Percentiles rank a stretch among this genome's conserved stretches.
Evolutionary conservation across 2,329 filamentous ascomycete species (phyloP).

Genomic region (Trichoderma harzianum): DNA sequence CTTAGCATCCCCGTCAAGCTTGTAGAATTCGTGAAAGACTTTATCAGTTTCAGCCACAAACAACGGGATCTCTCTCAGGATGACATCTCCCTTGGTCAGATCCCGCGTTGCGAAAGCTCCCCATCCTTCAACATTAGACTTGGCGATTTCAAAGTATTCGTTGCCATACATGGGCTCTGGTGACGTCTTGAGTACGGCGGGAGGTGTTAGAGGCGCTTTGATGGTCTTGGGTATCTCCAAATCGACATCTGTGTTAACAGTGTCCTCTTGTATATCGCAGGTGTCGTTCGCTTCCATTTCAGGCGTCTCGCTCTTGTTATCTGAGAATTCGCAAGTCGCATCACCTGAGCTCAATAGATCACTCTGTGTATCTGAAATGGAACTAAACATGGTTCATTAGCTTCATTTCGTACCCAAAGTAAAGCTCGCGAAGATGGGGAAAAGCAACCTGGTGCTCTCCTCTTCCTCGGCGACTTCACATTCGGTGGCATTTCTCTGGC

Average conservation of each 20-base stretch:
- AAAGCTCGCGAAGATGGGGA: background rate
- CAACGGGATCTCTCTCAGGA: constrained; percentile 46
- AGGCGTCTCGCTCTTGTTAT: background rate
- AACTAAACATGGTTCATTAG: background rate
- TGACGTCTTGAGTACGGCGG: background rate
- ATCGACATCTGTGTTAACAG: background rate
- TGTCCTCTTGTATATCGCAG: background rate
- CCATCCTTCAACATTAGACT: constrained; percentile 42
- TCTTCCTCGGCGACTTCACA: background rate
- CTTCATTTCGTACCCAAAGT: background rate
- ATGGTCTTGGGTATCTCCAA: background rate
- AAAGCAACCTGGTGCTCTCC: background rate
- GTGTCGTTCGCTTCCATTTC: background rate
- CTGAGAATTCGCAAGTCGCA: background rate
- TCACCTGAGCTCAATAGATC: background rate
- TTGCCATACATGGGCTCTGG: constrained; percentile 34
- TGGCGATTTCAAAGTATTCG: constrained; percentile 38
- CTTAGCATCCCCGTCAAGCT: constrained; percentile 31
- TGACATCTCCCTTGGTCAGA: constrained; percentile 37
- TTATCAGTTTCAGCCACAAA: constrained; percentile 31
- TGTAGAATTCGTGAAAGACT: constrained; percentile 36
- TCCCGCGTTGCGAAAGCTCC: constrained; percentile 45
- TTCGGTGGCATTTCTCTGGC: background rate
- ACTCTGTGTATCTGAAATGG: background rate
- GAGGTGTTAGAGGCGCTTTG: background rate